Base-by-base conservation (phyloP, 495 filamentous ascomycete species). In the Penicillium cosmopolitanum region DNA sequence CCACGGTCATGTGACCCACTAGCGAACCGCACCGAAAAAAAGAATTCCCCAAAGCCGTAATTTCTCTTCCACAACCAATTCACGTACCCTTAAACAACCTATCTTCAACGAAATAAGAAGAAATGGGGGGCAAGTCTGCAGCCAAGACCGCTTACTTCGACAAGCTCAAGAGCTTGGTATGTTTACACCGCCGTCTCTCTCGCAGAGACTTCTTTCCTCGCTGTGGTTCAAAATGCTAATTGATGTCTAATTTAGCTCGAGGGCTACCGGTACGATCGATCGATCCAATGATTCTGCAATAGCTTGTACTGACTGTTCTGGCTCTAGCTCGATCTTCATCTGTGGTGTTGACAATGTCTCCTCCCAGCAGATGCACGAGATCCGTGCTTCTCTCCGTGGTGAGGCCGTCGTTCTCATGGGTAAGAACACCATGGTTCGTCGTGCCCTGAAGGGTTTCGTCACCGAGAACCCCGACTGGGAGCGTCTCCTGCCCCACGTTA, bases 361-460 rank as follows among this genome's bases (percentile, higher is more conserved):
- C 77, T 99, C 95, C 56, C 95, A 99, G 88, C 95, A 99, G 87
- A 99, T 99, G 95, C 95, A 99, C 90, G 95, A 99, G 86, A 98
- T 98, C 77, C 89, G 95, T 79, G 81, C 87, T 68, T 79, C 88
- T 70, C 87, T 97, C 76, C 90, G 93, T 78, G 88, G 90, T 40
- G 81, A 96, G 74, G 93, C 85, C 79, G 88, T 97, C 66, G 92
- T 98, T 63, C 85, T 98, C 78, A 99, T 99, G 95, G 95, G 95
- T 73, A 99, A 99, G 87, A 99, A 99, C 85, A 98, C 94, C 75
- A 98, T 98, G 94, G 89, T 97, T 66, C 93, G 95, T 74, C 93
- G 95, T 84, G 96, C 95, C 63, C 85, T 99, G 75, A 96, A 94
- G 86, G 93, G 91, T 73, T 97, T 99, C 84, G 75, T 96, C 65